Base-by-base conservation (phyloP, 139 green algal genomes). In the Chlorella sorokiniana region DNA sequence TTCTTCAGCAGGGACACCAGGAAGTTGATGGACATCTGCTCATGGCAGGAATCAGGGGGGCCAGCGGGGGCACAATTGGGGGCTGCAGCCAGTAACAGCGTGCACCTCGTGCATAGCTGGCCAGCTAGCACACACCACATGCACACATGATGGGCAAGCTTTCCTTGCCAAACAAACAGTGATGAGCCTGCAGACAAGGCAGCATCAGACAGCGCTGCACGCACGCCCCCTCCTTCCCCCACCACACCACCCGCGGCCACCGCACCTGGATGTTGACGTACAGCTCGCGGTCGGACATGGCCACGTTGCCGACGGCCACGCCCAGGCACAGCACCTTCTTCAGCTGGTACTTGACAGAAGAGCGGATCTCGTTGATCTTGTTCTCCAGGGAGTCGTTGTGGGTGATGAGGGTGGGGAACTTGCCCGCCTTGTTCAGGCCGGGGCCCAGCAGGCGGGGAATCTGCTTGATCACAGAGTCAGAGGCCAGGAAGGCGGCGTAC, bases 271-370 rank as follows among this genome's bases (percentile, higher is more conserved):
- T 90, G 91, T 97, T 97, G 85, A 94, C 76, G 88, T 92, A 96
- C 41, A 97, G 85, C 87, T 97, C 93, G 68, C 91, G 92, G 80
- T 98, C 96, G 8, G 89, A 85, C 95, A 98, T 96, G 82, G 69
- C 74, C 31, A 98, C 91, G 85, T 99, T 97, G 88, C 93, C 96
- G 2, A 99, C 91, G 74, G 96, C 96, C 11, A 99, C 95, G 74
- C 94, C 96, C 91, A 99, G 89, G 94, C 96, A 99, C 87, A 99
- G 94, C 88, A 98, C 96, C 94, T 99, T 99, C 93, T 99, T 99
- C 86, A 99, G 92, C 96, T 99, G 96, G 91, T 99, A 99, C 95
- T 99, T 99, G 88, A 99, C 94, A 72, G 86, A 93, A 31, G 90
- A 90, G 89, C 95, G 96, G 88, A 97, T 94, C 88, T 98, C 95